phyloP scores from a whole-genome alignment of 2,329 filamentous ascomycete genomes.

The Ilyonectria destructans region DNA sequence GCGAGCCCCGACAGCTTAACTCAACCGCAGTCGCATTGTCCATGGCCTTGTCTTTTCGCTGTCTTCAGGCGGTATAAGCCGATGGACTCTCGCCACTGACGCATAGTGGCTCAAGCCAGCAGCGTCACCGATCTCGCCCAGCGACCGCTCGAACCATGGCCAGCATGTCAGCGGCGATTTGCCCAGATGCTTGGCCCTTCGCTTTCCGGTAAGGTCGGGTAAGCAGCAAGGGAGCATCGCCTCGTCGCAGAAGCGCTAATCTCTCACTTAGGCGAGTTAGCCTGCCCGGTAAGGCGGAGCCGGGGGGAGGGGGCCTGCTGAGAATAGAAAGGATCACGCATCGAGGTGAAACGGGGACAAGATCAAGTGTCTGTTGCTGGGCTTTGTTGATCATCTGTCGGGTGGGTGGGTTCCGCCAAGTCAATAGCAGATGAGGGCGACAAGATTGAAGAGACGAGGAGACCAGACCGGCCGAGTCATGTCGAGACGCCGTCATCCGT shows the following conservation, averaged over 20 bases:
- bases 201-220: constrained; percentile 8
- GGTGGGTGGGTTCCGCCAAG: constrained; percentile 17
- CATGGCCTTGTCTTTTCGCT: not conserved
- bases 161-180: constrained; percentile 5
- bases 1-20: not conserved
- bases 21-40: not conserved
- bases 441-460: no score
- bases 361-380: not conserved
- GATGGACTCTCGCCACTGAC: not conserved
- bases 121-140: not conserved
- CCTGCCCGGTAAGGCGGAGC: constrained; percentile 33
- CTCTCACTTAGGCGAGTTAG: constrained; percentile 32
- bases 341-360: constrained; percentile 30
- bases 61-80: not conserved
- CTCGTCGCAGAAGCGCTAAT: constrained; percentile 30
- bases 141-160: not conserved
- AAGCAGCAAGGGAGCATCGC: constrained; percentile 22
- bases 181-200: constrained; percentile 12
- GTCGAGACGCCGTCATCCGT: not conserved
- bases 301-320: not conserved
- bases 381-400: not conserved
- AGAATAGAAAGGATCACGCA: constrained; percentile 21
- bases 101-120: not conserved
- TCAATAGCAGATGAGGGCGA: no score
- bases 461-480: not conserved